Conservation (phyloP, 805 yeast genomes). For the Cephaloascus albidus region DNA sequence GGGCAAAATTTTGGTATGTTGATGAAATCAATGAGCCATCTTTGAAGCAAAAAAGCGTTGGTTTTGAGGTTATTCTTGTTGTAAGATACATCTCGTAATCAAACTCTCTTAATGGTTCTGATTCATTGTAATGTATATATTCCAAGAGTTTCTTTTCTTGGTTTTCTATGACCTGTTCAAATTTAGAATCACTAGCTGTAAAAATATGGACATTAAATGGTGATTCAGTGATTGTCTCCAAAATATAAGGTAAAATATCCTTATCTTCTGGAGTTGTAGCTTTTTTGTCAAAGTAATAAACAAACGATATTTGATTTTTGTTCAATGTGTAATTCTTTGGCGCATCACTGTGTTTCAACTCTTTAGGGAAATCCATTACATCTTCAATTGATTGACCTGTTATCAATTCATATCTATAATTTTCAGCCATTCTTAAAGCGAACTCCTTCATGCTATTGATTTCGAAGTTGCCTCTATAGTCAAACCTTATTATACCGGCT, state of each 20-base stretch:
- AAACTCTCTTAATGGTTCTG: conserved; percentile 20
- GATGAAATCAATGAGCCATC: conserved; percentile 43
- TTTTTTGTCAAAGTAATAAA: conserved; percentile 43
- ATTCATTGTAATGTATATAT: conserved; percentile 31
- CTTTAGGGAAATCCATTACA: neutral
- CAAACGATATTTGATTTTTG: conserved; percentile 36
- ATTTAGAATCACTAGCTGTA: conserved; percentile 36
- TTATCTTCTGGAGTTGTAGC: conserved; percentile 52
- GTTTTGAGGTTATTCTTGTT: conserved; percentile 47
- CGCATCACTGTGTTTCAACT: neutral
- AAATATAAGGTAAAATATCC: conserved; percentile 46
- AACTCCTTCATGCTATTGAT: conserved; percentile 26
- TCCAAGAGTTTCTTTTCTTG: conserved; percentile 33
- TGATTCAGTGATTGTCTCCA: conserved; percentile 50
- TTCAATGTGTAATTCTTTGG: conserved; percentile 10
- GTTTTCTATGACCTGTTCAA: conserved; percentile 24
- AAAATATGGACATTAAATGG: conserved; percentile 46
- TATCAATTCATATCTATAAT: conserved; percentile 27
- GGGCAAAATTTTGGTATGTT: conserved; percentile 51
- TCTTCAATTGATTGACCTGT: neutral
- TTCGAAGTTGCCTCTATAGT: conserved; percentile 26
- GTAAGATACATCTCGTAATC: conserved; percentile 39
- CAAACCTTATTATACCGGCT: conserved; percentile 37
- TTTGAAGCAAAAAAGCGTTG: conserved; percentile 53
- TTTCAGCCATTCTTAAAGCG: conserved; percentile 37